Percentiles rank a stretch among this genome's conserved stretches.
phyloP scores from a whole-genome alignment of 768 basidiomycete genomes.

The Xerocomus brunneocitrinus region DNA sequence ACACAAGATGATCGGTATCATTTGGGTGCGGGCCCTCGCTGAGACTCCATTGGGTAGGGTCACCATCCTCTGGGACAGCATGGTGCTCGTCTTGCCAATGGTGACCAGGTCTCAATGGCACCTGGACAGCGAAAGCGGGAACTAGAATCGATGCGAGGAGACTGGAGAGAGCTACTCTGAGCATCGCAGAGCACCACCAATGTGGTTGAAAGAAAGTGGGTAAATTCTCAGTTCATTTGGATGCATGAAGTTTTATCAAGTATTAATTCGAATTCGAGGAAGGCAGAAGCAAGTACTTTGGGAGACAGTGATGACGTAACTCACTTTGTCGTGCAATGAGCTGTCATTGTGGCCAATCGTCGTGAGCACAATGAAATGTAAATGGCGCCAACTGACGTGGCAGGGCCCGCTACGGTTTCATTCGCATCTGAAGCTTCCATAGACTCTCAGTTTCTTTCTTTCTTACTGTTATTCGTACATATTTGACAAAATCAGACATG shows the following conservation, averaged over 20 bases:
- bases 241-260: background rate
- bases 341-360: too few species aligned
- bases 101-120: background rate
- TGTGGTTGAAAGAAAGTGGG: background rate
- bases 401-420: too few species aligned
- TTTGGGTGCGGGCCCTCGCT: conserved; percentile 21
- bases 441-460: too few species aligned
- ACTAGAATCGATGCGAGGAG: background rate
- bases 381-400: too few species aligned
- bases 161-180: background rate
- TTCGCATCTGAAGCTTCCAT: too few species aligned
- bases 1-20: conserved; percentile 32
- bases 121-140: background rate
- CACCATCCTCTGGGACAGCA: background rate
- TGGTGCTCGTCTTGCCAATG: background rate
- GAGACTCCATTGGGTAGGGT: conserved; percentile 16
- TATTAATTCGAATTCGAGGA: too few species aligned
- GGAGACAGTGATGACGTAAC: too few species aligned
- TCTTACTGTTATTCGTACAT: too few species aligned
- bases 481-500: too few species aligned
- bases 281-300: too few species aligned
- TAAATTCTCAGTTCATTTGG: background rate
- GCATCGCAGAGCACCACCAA: conserved; percentile 2
- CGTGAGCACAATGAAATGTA: too few species aligned
- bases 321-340: too few species aligned